Evolutionary conservation across 2,329 filamentous ascomycete species (phyloP), one percentile per base, ranked within the genome.

Genomic region (Simplicillium aogashimaense): DNA sequence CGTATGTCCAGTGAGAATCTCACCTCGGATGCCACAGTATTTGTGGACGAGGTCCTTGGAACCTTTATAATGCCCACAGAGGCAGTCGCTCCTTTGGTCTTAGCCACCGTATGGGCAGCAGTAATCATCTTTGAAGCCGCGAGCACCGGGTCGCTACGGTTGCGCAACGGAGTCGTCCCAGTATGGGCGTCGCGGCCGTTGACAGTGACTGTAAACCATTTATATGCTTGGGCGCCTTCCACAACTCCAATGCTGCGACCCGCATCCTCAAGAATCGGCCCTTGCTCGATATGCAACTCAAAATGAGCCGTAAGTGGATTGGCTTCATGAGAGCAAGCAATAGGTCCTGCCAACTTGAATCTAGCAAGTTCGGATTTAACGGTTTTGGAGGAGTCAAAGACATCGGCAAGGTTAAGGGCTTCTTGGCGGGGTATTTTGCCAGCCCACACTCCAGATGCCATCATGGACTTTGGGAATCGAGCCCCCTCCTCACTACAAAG

Each of bases 271-370:
- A 94, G 69, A 29, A 86, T 75, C 0, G 85, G 84, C 0, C 85
- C 85, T 56, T 94, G 87, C 56, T 94, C 86, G 39, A 90, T 90
- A 53, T 92, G 86, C 9, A 92, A 69, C 57, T 90, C 85, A 51
- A 90, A 89, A 57, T 90, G 84, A 1, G 83, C 84, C 1, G 75
- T 79, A 61, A 88, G 76, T 0, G 81, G 81, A n/a, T 49, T 48
- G 3, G 51, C 46, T n/a, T 16, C 29, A 33, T 45, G 35, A 13
- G 47, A 46, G 25, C 43, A 46, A 1, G 43, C 45, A 3, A 43
- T 38, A 1, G 67, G 59, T 0, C 57, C 48, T 15, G 83, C 83
- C 0, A 86, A 61, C 48, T 79, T 78, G 38, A 88, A 86, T 9
- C 81, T 71, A 53, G 81, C 66, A 0, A 92, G 70, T 47, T 88